Percentiles rank a stretch among this genome's conserved stretches.
phyloP scores from a whole-genome alignment of 306 rosid species.

The Quercus glauca region DNA sequence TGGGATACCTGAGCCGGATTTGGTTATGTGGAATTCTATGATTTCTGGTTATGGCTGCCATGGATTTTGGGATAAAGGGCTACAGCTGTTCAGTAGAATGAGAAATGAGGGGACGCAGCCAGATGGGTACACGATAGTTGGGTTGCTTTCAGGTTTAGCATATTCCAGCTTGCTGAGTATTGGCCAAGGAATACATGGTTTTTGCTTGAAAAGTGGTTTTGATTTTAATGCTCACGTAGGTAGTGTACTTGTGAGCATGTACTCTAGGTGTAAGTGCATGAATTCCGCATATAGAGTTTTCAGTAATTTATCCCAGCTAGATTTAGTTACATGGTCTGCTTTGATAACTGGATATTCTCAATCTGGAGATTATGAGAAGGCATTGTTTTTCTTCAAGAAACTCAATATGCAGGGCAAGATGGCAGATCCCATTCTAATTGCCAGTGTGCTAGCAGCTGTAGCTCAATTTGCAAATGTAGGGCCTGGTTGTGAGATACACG shows the following conservation, averaged over 20 bases:
- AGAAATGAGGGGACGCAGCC: constrained; percentile 46
- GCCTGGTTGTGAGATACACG: constrained; percentile 69
- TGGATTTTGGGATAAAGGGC: constrained; percentile 62
- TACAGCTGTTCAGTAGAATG: constrained; percentile 55
- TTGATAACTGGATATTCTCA: constrained; percentile 74
- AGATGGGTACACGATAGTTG: constrained; percentile 77
- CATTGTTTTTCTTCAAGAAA: constrained; percentile 52
- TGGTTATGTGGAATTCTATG: constrained; percentile 80
- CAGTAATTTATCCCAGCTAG: constrained; percentile 53
- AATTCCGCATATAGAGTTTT: constrained; percentile 60
- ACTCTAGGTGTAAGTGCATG: constrained; percentile 71
- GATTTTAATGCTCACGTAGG: constrained; percentile 58
- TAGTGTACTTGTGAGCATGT: constrained; percentile 78
- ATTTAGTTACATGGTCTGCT: constrained; percentile 86
- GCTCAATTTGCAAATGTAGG: constrained; percentile 50
- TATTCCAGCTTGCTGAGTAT: constrained; percentile 47
- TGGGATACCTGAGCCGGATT: constrained; percentile 53
- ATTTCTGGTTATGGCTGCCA: constrained; percentile 62
- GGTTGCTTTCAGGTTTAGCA: constrained; percentile 52
- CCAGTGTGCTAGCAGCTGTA: constrained; percentile 71
- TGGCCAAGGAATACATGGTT: constrained; percentile 69
- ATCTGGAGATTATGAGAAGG: constrained; percentile 53
- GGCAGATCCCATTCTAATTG: constrained; percentile 64
- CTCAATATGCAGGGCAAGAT: constrained; percentile 50
- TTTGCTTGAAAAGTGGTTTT: constrained; percentile 52